Base-by-base conservation (phyloP, 371 early-diverging fungal genomes). In the Mucor mucedo region DNA sequence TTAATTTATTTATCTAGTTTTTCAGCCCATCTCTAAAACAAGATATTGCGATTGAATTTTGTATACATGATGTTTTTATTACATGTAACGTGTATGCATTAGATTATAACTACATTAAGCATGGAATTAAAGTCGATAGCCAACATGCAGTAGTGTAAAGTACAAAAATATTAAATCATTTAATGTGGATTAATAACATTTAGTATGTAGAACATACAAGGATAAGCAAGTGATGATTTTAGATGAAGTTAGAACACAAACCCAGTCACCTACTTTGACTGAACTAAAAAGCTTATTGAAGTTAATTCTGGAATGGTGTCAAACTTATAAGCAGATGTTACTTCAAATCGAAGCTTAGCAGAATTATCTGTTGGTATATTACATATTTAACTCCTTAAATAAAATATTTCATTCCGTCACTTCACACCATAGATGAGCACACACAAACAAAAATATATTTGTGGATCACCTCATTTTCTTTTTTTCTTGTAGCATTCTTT, bases 191-290 rank as follows among this genome's bases (percentile, higher is more conserved):
- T 47, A 59, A 29, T 30, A 5, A 6, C 32, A 35, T 39, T 27
- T 9, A 8, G 4, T 11, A 40, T 45, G 4, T 57, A 79, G 80
- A 11, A 71, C 70, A 0, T 80, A 80, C 59, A 77, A 80, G 52
- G 80, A 77, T 39, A 80, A 80, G 16, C 62, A 55, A n/a, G 73
- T 72, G 5, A 56, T 59, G 58, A 63, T 80, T 1, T 2, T 77
- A 9, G 76, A 77, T 44, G 65, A 76, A 50, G 57, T 73, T 9
- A 68, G 71, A 28, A 72, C 73, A 11, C 78, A 76, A 53, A 77
- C 80, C 7, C 80, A 80, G 49, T 80, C 80, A 13, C 78, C 80
- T 21, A 71, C 72, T 41, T 55, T 80, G 28, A 80, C 76, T 1
- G 72, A 75, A 40, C 49, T 80, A 11, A 78, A 68, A 42, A 53